Conservation (phyloP, 805 yeast genomes). For the Zygosaccharomyces gambellarensis region DNA sequence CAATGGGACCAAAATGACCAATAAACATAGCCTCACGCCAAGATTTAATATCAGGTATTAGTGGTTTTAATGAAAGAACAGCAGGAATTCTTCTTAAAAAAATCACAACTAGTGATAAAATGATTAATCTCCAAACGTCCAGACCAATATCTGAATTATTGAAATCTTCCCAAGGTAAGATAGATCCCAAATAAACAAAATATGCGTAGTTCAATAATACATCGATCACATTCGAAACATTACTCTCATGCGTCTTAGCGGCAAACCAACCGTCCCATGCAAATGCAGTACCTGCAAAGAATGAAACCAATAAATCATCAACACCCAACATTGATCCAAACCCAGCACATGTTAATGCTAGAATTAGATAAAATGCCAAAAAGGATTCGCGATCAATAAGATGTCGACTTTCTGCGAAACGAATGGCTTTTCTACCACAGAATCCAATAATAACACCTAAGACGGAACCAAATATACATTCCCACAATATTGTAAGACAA, state of each 20-base stretch:
- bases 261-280: conserved; percentile 94
- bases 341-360: conserved; percentile 84
- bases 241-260: conserved; percentile 73
- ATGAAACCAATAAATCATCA: conserved; percentile 83
- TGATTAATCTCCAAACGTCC: conserved; percentile 71
- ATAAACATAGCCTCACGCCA: conserved; percentile 94
- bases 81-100: conserved; percentile 80
- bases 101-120: conserved; percentile 69
- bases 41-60: conserved; percentile 80
- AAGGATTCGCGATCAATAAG: conserved; percentile 86
- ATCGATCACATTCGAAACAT: conserved; percentile 88
- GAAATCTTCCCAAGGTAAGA: conserved; percentile 81
- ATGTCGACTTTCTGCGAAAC: conserved; percentile 62
- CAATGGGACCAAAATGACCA: conserved; percentile 97
- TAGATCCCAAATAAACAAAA: conserved; percentile 85
- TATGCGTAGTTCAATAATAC: conserved; percentile 75
- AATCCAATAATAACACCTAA: conserved; percentile 73
- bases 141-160: conserved; percentile 59
- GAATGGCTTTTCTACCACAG: conserved; percentile 61
- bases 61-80: conserved; percentile 64
- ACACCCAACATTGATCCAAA: conserved; percentile 83
- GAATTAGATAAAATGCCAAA: conserved; percentile 73
- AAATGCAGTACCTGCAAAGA: conserved; percentile 90
- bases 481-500: conserved; percentile 68
- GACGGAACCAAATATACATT: conserved; percentile 73